Base-by-base conservation (phyloP, 805 yeast genomes). In the Candida awuae region DNA sequence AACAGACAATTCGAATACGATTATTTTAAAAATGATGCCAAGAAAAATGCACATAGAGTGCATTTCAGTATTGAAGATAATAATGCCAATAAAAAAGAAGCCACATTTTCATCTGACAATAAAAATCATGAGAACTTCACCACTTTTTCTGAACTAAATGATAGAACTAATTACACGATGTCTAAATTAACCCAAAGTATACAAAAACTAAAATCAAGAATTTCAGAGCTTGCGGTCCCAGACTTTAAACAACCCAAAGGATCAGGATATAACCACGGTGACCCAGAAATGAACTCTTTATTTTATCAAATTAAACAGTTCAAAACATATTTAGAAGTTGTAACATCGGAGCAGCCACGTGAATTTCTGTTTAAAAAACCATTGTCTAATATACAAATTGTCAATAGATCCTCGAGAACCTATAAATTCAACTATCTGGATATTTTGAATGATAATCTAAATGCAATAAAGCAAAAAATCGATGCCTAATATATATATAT, bases 261-360 rank as follows among this genome's bases (percentile, higher is more conserved):
- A 23, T 38, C 47, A n/a, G 39, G 37, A 13, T 34, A 29, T 19
- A 32, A 37, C 20, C 35, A 35, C 42, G 41, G 46, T 21, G 32
- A 41, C 37, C 12, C 32, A 36, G 65, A 61, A 50, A 67, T 49
- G 69, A 65, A 42, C 43, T 65, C 58, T 34, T 53, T 48, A 48
- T 46, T 53, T 49, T 63, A 55, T 34, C 67, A 49, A 45, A 47
- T 51, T 23, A 60, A 48, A 37, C 64, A 53, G 42, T 44, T 57
- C 29, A 57, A 53, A 39, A 58, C 55, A 21, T 56, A 53, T 37
- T 39, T 55, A 36, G 63, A 59, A 20, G 47, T 59, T 47, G 51
- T 54, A 14, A 53, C 53, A 9, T 46, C 61, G 1, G 63, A 59
- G 38, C 64, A 55, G 34, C 63, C 65, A n/a, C 46, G 59, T 28